Evolutionary conservation across 345 rosid species (phyloP).

Genomic region (Rhodamnia rubescens): DNA sequence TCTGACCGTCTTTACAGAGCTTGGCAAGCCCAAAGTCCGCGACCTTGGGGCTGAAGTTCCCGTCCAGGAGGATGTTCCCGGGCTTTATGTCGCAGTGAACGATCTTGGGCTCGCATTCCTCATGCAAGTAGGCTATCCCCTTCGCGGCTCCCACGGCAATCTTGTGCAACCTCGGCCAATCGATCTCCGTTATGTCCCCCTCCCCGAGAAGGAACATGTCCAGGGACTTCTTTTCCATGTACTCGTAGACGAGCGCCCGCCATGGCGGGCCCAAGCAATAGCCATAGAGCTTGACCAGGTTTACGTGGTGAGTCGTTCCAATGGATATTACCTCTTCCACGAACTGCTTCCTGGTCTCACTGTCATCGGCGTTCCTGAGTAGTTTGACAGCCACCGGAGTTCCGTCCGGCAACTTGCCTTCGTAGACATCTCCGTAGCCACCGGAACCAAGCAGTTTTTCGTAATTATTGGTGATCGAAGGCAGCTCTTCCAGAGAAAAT

Average conservation of each 20-base stretch:
- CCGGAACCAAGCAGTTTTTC: constrained; percentile 12
- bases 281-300: constrained; percentile 19
- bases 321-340: constrained; percentile 28
- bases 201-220: constrained; percentile 3
- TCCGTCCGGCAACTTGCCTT: constrained; percentile 8
- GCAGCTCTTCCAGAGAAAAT: constrained; percentile 10
- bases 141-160: constrained; percentile 9
- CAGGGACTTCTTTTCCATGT: constrained; percentile 22
- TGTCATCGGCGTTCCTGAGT: background rate
- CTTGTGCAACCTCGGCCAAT: background rate
- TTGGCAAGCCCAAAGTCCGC: constrained; percentile 19
- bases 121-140: constrained; percentile 11
- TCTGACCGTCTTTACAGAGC: background rate
- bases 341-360: constrained; percentile 16
- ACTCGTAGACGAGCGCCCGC: constrained; percentile 25
- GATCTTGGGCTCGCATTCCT: constrained; percentile 8
- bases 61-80: constrained; percentile 12
- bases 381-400: constrained; percentile 11
- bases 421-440: constrained; percentile 13
- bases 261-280: constrained; percentile 12
- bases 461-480: constrained; percentile 1
- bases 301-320: constrained; percentile 17
- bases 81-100: constrained; percentile 21
- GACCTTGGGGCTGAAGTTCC: constrained; percentile 4
- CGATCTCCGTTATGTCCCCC: background rate